Conservation (phyloP, 2,329 filamentous ascomycete species). For the Alternaria panax region DNA sequence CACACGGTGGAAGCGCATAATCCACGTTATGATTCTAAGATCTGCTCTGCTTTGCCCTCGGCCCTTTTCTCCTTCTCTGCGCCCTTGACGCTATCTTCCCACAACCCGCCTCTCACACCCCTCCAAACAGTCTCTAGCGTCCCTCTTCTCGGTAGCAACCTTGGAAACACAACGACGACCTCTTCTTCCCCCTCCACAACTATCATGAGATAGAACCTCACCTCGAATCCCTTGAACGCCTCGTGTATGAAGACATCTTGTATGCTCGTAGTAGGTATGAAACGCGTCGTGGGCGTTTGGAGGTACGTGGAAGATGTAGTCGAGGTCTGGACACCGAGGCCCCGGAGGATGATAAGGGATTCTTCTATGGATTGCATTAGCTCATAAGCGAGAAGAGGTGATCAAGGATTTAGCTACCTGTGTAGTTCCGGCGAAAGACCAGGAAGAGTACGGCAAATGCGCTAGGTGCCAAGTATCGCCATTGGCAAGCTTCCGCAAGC, state of each 20-base stretch:
- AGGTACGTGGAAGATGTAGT: slow-evolving; percentile 74
- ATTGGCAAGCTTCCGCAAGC: slow-evolving; percentile 51
- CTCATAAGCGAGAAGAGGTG: neutral
- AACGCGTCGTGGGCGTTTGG: slow-evolving; percentile 67
- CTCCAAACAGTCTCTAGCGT: slow-evolving; percentile 92
- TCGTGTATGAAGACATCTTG: slow-evolving; percentile 95
- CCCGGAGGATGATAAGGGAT: slow-evolving; percentile 85
- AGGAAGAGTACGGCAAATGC: slow-evolving; percentile 53
- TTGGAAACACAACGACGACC: slow-evolving; percentile 93
- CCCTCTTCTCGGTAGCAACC: slow-evolving; percentile 73
- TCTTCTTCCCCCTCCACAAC: slow-evolving; percentile 89
- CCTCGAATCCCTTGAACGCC: slow-evolving; percentile 90
- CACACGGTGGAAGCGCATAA: neutral
- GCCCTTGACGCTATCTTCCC: slow-evolving; percentile 60
- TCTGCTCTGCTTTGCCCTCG: neutral
- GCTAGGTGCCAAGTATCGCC: slow-evolving; percentile 52
- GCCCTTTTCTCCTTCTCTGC: neutral
- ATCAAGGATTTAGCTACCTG: slow-evolving; percentile 51
- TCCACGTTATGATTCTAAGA: neutral
- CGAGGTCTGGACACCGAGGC: slow-evolving; percentile 88
- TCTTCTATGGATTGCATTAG: slow-evolving; percentile 65
- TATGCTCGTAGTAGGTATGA: slow-evolving; percentile 91
- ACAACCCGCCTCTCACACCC: slow-evolving; percentile 81
- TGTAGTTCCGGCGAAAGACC: slow-evolving; percentile 59
- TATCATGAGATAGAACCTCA: slow-evolving; percentile 86